Evolutionary conservation across 176 grass and related monocot species (phyloP), one percentile per base, ranked within the genome.

Genomic region (Rhynchospora pubera): DNA sequence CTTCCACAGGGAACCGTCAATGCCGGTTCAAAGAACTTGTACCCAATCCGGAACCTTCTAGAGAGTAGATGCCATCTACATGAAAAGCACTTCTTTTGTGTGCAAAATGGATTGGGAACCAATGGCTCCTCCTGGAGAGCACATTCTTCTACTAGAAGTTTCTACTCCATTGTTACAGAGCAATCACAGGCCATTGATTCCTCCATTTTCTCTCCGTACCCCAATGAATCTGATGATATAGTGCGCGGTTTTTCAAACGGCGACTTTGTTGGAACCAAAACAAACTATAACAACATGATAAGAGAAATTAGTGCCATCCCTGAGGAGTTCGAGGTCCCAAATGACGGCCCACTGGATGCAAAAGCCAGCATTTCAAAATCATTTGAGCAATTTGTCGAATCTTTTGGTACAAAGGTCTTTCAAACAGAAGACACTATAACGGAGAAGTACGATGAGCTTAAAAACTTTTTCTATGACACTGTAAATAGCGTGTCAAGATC

Each of bases 141-240:
- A 62, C 43, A 84, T 44, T 75, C 83, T 87, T 82, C 88, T 21
- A 28, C 72, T 26, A 84, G 82, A 39, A 84, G 8, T 60, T 48
- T 70, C 65, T 89, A 91, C 69, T 90, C 87, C 23, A 86, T 94
- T 81, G 76, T 94, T 63, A 71, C 89, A 5, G 88, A 93, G 65
- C 88, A 85, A 83, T 69, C 89, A 23, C 78, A 79, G 14, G 74
- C 85, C 64, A 61, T 87, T 15, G 92, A 99, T 88, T 87, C 91
- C 19, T 93, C 91, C 57, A 99, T 99, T 82, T 65, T 93, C 70
- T 89, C 96, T 82, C 92, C 96, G 0, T 98, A 90, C 84, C 43
- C 87, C 26, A 80, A 90, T 22, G 82, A 84, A 43, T 88, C 84
- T 18, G 92, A 95, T 46, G 92, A 95, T 80, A 93, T 99, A 87